Evolutionary conservation across 176 grass and related monocot species (phyloP).

Genomic region (Raddia distichophylla): DNA sequence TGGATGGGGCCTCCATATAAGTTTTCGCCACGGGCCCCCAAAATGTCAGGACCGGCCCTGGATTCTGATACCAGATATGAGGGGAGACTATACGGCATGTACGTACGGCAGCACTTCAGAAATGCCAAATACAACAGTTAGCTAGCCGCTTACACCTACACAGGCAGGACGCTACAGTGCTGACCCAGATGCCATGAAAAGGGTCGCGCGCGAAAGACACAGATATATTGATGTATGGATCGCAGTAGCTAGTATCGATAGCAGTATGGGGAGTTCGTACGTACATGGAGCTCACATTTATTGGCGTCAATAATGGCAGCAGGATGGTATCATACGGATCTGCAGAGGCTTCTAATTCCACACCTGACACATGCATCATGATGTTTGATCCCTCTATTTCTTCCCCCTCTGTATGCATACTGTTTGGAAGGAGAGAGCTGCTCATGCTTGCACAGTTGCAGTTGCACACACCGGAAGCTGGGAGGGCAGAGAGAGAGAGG

Average conservation of each 20-base stretch:
- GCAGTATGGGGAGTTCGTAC: background rate
- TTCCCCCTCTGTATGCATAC: slow-evolving; percentile 7
- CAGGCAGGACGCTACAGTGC: background rate
- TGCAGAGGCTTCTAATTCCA: slow-evolving; percentile 47
- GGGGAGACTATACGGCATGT: background rate
- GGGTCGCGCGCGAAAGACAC: background rate
- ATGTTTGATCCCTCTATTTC: slow-evolving; percentile 10
- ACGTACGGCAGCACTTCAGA: background rate
- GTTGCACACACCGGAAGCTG: background rate
- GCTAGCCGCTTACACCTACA: background rate
- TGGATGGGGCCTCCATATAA: too few species aligned
- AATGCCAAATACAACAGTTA: slow-evolving; percentile 21
- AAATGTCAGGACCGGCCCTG: too few species aligned
- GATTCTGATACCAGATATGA: background rate
- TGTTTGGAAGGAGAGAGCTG: slow-evolving; percentile 8
- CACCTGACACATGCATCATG: slow-evolving; percentile 43
- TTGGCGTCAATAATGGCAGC: slow-evolving; percentile 21
- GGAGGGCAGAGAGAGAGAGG: background rate
- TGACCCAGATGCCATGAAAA: background rate
- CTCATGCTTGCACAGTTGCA: background rate
- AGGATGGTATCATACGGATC: slow-evolving; percentile 16
- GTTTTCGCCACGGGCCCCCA: too few species aligned
- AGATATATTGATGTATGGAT: background rate
- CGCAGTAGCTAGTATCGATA: background rate
- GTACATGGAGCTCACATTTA: slow-evolving; percentile 36